Base-by-base conservation (phyloP, 495 filamentous ascomycete genomes). In the Paragyromitra xinjiangensis region DNA sequence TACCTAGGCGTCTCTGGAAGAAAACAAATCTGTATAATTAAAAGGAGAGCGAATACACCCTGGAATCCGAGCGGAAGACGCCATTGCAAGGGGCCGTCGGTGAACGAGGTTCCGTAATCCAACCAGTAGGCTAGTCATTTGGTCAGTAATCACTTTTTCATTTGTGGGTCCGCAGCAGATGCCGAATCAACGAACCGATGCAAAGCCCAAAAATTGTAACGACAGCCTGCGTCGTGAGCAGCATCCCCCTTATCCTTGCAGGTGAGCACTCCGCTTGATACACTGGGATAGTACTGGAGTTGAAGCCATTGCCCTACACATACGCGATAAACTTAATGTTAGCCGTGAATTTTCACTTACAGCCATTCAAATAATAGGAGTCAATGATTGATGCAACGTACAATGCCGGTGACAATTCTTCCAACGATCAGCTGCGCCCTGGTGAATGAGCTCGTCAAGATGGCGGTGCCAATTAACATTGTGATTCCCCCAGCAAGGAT, bases 181-280 rank as follows among this genome's bases (percentile, higher is more conserved):
- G 11, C 5, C 40, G 40, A 53, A 19, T 37, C 26, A 34, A 45
- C n/a, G 16, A 56, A 73, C 70, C 70, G 45, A 82, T 82, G 58
- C 67, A 78, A 58, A 84, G 77, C 3, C 83, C 86, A 37, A 85
- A 81, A 26, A 87, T 83, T 68, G 85, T 84, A 26, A 84, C 68
- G 12, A 81, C 78, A 39, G 80, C 83, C 79, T 88, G 85, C 69
- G 82, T 84, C 42, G 83, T 84, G 19, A 88, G 83, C 24, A 85
- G 82, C 70, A 83, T 84, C 64, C 87, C 87, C 70, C 86, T 83
- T 48, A 83, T 82, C 45, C 81, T 80, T 14, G 84, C 83, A 44
- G 86, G 83, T 58, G 84, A 85, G 14, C 86, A 75, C 69, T 89
- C 87, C 3, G 85, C 84, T 69, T 88, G 87, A 78, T 86, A 88